Evolutionary conservation across 306 rosid species (phyloP).

Genomic region (Spatholobus suberectus): DNA sequence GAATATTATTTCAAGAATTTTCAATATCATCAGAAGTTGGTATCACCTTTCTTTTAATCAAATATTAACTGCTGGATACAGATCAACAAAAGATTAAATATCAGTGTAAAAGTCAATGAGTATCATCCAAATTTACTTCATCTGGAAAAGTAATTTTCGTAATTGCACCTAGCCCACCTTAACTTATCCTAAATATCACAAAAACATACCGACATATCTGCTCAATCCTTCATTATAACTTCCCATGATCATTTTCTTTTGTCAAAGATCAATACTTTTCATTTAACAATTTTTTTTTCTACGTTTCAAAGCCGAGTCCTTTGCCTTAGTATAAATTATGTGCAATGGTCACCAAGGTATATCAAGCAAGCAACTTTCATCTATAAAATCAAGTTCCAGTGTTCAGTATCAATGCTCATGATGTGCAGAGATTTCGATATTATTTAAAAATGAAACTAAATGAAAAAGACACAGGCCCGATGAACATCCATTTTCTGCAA

Average conservation of each 20-base stretch:
- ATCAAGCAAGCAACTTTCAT: neutral
- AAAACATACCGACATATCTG: neutral
- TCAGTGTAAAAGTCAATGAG: neutral
- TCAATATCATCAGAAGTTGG: neutral
- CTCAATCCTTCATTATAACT: neutral
- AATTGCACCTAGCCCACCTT: neutral
- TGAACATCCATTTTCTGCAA: conserved; percentile 22
- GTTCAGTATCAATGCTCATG: neutral
- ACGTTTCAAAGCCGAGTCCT: neutral
- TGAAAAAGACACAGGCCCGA: neutral
- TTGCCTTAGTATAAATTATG: neutral
- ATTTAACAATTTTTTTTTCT: neutral
- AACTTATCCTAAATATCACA: neutral
- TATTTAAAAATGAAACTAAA: neutral
- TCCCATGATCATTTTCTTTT: conserved; percentile 8
- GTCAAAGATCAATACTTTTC: neutral
- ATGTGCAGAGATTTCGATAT: neutral
- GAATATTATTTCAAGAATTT: neutral
- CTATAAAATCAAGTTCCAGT: conserved; percentile 11
- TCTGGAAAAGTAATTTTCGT: neutral
- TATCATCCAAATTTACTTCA: neutral
- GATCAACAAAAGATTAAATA: neutral
- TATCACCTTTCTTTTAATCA: neutral
- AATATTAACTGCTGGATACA: neutral
- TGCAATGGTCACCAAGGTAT: neutral